Percentiles rank a stretch among this genome's conserved stretches.
Conservation (phyloP, 352 stramenopile species). For the Hyaloperonospora brassicae region DNA sequence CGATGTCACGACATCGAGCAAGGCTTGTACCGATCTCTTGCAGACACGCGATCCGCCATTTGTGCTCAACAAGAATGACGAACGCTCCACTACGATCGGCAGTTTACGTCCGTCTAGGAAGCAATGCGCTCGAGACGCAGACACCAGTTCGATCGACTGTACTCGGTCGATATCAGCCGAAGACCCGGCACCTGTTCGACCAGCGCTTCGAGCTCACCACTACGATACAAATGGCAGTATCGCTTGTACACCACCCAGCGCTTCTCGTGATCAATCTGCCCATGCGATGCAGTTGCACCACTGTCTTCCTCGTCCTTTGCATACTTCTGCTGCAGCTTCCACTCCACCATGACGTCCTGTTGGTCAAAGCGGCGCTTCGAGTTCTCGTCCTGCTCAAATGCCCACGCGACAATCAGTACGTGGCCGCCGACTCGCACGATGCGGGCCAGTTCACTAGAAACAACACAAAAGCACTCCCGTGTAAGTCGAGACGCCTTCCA, state of each 20-base stretch:
- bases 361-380: constrained; percentile 72
- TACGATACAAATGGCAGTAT: constrained; percentile 79
- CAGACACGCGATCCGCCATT: too few species aligned
- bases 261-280: constrained; percentile 36
- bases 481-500: not conserved
- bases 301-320: constrained; percentile 11
- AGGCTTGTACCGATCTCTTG: too few species aligned
- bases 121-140: constrained; percentile 34
- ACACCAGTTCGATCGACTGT: constrained; percentile 81
- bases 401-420: constrained; percentile 68
- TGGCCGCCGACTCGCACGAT: constrained; percentile 50
- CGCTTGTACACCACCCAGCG: constrained; percentile 73
- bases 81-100: not conserved
- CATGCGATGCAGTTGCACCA: constrained; percentile 21
- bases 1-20: too few species aligned
- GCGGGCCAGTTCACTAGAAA: constrained; percentile 51
- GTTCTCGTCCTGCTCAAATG: constrained; percentile 70
- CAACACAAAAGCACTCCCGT: not conserved
- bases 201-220: constrained; percentile 59
- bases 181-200: constrained; percentile 49
- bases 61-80: too few species aligned
- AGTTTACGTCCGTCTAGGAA: not conserved
- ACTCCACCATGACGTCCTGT: constrained; percentile 82
- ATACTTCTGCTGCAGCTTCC: constrained; percentile 84
- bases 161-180: constrained; percentile 48